These are phyloP conservation scores for Trypethelium eluteriae DNA, from an alignment of 495 filamentous ascomycete species.

Conservation along the genomic window DNA sequence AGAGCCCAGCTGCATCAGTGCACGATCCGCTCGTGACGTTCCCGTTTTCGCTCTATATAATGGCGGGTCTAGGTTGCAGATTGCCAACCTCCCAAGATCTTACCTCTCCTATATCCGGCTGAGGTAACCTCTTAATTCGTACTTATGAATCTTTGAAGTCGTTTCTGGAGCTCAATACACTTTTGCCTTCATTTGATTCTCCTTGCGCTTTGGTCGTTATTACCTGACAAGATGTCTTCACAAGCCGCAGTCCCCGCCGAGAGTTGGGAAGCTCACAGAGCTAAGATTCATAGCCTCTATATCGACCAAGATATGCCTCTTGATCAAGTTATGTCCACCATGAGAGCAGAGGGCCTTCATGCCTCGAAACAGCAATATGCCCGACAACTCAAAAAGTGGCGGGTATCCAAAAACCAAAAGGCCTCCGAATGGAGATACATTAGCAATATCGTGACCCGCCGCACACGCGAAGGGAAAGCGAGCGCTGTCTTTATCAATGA, in stretches of 20 bases:
- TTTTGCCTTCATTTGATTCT: background rate
- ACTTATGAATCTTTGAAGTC: background rate
- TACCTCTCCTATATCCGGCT: background rate
- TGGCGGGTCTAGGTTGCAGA: background rate
- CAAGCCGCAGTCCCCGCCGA: background rate
- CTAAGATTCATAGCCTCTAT: slow-evolving; percentile 4
- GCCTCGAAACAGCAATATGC: slow-evolving; percentile 4
- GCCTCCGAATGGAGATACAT: background rate
- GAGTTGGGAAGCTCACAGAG: background rate
- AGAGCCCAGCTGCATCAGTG: background rate
- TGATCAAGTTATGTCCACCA: background rate
- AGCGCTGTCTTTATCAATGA: background rate
- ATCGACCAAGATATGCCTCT: background rate
- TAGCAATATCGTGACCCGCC: background rate
- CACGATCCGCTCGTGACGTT: background rate
- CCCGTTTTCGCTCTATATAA: background rate
- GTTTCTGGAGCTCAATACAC: background rate
- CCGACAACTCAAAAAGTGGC: slow-evolving; percentile 3
- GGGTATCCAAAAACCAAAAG: background rate
- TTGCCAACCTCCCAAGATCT: background rate
- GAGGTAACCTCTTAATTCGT: background rate
- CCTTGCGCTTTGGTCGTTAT: background rate
- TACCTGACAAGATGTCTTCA: background rate
- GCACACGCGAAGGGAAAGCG: background rate
- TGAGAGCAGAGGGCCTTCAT: background rate